phyloP scores from a whole-genome alignment of 768 basidiomycete genomes.

The Pleurotus tuber-regium region DNA sequence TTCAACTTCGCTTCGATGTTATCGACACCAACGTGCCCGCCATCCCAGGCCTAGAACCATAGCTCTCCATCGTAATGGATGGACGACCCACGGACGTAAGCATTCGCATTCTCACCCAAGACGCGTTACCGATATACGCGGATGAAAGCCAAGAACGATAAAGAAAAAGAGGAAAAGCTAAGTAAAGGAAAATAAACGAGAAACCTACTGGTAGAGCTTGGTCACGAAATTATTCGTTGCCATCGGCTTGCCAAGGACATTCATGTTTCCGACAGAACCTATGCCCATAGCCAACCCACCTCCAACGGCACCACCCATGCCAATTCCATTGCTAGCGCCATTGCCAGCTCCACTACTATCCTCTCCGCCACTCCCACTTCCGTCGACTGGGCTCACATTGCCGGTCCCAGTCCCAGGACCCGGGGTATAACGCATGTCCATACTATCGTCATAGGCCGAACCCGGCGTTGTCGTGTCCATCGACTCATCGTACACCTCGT shows the following conservation, averaged over 20 bases:
- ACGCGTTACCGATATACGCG: too few species aligned
- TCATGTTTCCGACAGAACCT: constrained; percentile 40
- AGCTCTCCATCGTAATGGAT: too few species aligned
- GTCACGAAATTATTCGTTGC: constrained; percentile 83
- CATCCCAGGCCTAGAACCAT: too few species aligned
- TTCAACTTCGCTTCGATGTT: too few species aligned
- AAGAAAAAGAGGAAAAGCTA: not conserved
- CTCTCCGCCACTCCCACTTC: constrained; percentile 31
- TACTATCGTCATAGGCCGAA: constrained; percentile 1
- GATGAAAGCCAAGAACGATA: not conserved
- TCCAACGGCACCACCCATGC: constrained; percentile 14
- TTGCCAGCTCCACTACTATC: constrained; percentile 13
- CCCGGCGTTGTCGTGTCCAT: constrained; percentile 37
- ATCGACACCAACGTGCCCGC: too few species aligned
- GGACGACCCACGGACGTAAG: too few species aligned
- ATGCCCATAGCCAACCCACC: constrained; percentile 20
- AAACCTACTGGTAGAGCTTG: constrained; percentile 78
- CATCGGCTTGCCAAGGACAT: constrained; percentile 63
- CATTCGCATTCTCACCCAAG: too few species aligned
- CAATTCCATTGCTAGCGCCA: constrained; percentile 20
- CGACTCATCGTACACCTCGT: constrained; percentile 36
- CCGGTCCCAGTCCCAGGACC: constrained; percentile 42
- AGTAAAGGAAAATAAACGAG: constrained; percentile 3
- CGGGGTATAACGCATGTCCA: constrained; percentile 9
- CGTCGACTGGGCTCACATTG: constrained; percentile 43